Percentiles rank a stretch among this genome's conserved stretches.
phyloP scores from a whole-genome alignment of 1,284 basidiomycete species.

The Agroathelia rolfsii region DNA sequence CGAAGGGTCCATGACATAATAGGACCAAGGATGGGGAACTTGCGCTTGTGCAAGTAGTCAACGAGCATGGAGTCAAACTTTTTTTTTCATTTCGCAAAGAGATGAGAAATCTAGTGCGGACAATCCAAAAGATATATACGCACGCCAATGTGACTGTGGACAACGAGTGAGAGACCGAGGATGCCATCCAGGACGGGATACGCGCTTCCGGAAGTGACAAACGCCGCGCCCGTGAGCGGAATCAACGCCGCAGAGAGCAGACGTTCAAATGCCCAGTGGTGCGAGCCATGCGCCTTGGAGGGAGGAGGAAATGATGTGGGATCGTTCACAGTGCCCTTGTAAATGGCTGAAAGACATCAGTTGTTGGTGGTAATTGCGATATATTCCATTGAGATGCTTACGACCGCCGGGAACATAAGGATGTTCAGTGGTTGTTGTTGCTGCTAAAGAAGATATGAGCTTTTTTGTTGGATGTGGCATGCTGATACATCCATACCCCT shows the following conservation, averaged over 20 bases:
- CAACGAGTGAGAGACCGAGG: constrained; percentile 77
- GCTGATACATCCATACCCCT: no score
- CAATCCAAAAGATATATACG: constrained; percentile 18
- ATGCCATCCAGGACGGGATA: constrained; percentile 85
- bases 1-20: constrained; percentile 69
- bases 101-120: background rate
- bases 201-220: constrained; percentile 56
- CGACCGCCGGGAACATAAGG: constrained; percentile 68
- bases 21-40: constrained; percentile 77
- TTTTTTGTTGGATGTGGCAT: no score
- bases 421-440: no score
- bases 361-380: background rate
- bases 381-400: constrained; percentile 29
- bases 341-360: constrained; percentile 54
- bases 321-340: constrained; percentile 94
- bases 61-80: constrained; percentile 68
- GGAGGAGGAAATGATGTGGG: constrained; percentile 83
- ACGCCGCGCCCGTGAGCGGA: constrained; percentile 79
- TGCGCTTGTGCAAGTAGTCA: constrained; percentile 92
- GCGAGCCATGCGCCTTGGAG: constrained; percentile 78
- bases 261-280: constrained; percentile 98
- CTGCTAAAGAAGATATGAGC: no score
- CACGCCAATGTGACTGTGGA: constrained; percentile 94
- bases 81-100: background rate
- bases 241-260: constrained; percentile 81